Evolutionary conservation across 1,284 basidiomycete species (phyloP), one percentile per base, ranked within the genome.

Genomic region (Pisolithus thermaeus): DNA sequence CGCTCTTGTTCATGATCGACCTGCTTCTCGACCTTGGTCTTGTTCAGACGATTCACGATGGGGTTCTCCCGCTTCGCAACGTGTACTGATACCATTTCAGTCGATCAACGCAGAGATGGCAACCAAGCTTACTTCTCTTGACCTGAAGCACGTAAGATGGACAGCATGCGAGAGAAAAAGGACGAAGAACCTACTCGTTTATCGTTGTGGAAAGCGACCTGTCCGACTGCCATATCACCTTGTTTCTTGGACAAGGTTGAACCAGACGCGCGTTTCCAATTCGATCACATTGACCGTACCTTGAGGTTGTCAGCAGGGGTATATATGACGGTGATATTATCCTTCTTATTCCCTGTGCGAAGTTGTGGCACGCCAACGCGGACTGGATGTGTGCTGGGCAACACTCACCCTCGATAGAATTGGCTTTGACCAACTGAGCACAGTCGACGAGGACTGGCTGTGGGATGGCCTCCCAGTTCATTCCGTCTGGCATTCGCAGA

Each of bases 341-440:
- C 90, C 70, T 94, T 95, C 73, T 97, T 97, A 75, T 98, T 97
- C 2, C 94, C 94, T 94, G 46, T 54, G 49, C 57, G n/a, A 48
- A 28, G 7, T 1, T 30, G 5, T 20, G 18, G 16, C 22, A 4
- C 2, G 16, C 18, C 18, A 1, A 1, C 12, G 28, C 12, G 42
- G n/a, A 42, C 12, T 41, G 12, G 20, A 20, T 37, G 28, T 30
- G 7, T 30, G 28, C 28, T 11, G 28, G 18, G 3, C 7, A 36
- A n/a, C 49, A 61, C 72, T 53, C 59, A 90, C 93, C 92, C 76
- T 97, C 92, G 51, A 99, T 99, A 3, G 91, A 95, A 63, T 98
- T 98, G 0, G 96, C 95, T 70, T 99, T 99, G 41, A 97, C 94
- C 1, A 99, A 76, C 68, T 99, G 96, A 0, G 92, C 90, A 57